phyloP scores from a whole-genome alignment of 768 basidiomycete genomes.

The Termitomyces sp. region DNA sequence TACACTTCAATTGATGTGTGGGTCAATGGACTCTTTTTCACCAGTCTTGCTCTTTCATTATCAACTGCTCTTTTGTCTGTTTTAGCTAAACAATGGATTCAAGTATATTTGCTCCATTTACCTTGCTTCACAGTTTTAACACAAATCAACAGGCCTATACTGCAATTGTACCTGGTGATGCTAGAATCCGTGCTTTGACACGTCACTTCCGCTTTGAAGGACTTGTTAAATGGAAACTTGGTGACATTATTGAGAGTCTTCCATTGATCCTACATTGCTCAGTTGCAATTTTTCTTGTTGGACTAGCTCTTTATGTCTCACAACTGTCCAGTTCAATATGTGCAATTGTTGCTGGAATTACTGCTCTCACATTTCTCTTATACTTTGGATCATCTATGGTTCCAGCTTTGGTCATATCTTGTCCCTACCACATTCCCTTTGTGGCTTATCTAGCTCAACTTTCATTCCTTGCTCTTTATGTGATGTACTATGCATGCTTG shows the following conservation, averaged over 20 bases:
- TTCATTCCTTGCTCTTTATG: too few species aligned
- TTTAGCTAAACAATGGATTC: neutral
- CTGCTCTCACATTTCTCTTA: neutral
- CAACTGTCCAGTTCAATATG: neutral
- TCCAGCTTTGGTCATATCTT: neutral
- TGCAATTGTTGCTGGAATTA: neutral
- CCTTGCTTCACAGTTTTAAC: neutral
- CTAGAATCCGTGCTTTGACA: neutral
- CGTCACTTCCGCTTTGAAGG: neutral
- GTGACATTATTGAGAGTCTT: neutral
- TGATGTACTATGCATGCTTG: too few species aligned
- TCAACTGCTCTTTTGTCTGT: neutral
- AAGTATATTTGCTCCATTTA: neutral
- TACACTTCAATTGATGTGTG: neutral
- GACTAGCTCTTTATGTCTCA: neutral
- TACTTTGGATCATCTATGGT: neutral
- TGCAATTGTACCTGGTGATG: neutral
- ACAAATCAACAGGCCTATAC: neutral
- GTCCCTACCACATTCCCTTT: neutral
- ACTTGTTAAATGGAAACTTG: neutral
- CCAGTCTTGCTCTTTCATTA: neutral
- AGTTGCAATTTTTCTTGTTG: neutral
- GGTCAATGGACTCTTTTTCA: neutral
- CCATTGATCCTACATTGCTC: neutral
- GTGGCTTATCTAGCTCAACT: neutral